These are phyloP conservation scores for Scheffersomyces ergatensis DNA, from an alignment of 805 yeast species.

Conservation along the genomic window DNA sequence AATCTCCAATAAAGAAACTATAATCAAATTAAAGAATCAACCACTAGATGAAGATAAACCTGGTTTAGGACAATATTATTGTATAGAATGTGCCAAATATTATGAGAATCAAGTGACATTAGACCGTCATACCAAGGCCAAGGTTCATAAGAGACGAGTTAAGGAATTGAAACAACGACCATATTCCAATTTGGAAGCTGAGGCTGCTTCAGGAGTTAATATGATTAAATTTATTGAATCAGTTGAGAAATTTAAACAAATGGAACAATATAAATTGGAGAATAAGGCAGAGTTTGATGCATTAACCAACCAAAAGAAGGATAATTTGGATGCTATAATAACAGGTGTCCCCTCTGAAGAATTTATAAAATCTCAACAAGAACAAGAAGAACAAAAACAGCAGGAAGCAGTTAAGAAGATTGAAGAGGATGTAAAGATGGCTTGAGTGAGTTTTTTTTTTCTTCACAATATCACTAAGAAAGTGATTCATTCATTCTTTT, in stretches of 20 bases:
- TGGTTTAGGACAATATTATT: slow-evolving; percentile 92
- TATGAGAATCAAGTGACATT: slow-evolving; percentile 76
- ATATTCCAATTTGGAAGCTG: slow-evolving; percentile 83
- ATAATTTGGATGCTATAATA: slow-evolving; percentile 35
- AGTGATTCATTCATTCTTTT: too few species aligned
- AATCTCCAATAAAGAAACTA: slow-evolving; percentile 60
- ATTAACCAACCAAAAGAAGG: slow-evolving; percentile 33
- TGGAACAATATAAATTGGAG: slow-evolving; percentile 33
- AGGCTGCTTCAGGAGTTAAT: slow-evolving; percentile 85
- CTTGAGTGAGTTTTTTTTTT: too few species aligned
- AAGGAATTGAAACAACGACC: slow-evolving; percentile 75
- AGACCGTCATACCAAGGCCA: slow-evolving; percentile 68
- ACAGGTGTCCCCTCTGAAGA: slow-evolving; percentile 26
- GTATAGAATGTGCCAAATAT: slow-evolving; percentile 92
- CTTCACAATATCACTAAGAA: too few species aligned
- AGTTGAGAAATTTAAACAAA: slow-evolving; percentile 58
- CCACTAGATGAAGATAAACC: slow-evolving; percentile 86
- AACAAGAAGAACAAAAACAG: slow-evolving; percentile 4
- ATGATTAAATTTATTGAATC: slow-evolving; percentile 62
- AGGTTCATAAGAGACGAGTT: slow-evolving; percentile 84
- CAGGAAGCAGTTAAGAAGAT: background rate
- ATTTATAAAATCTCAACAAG: slow-evolving; percentile 10
- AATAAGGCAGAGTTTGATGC: slow-evolving; percentile 45
- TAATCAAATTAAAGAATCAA: slow-evolving; percentile 69
- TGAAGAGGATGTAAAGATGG: slow-evolving; percentile 16